Evolutionary conservation across 2,329 filamentous ascomycete species (phyloP).

Genomic region (Corynespora cassiicola): DNA sequence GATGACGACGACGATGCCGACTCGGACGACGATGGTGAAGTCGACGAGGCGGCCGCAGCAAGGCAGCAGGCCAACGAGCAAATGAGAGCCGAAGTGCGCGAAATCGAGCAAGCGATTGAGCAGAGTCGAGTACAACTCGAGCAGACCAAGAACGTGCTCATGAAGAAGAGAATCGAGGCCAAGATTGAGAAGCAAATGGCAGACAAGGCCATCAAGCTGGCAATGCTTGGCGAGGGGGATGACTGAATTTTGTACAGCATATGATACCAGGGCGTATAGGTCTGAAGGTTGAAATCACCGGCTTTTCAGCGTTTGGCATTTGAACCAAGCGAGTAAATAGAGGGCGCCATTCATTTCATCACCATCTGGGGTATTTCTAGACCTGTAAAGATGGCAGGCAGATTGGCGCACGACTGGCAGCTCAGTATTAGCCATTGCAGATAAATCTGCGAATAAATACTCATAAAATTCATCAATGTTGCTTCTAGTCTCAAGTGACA

Average conservation of each 20-base stretch:
- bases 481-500: no score
- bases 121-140: slow-evolving; percentile 51
- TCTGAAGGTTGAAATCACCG: no score
- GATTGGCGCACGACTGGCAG: no score
- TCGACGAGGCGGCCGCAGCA: slow-evolving; percentile 60
- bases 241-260: slow-evolving; percentile 15
- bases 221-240: slow-evolving; percentile 48
- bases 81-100: slow-evolving; percentile 60
- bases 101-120: slow-evolving; percentile 59
- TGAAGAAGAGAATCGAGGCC: slow-evolving; percentile 56
- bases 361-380: no score
- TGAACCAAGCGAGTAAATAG: no score
- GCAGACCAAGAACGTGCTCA: slow-evolving; percentile 54
- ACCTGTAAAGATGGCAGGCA: no score
- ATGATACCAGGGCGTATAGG: no score
- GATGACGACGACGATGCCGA: slow-evolving; percentile 53
- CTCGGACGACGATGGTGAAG: slow-evolving; percentile 49
- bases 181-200: slow-evolving; percentile 54
- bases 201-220: slow-evolving; percentile 61
- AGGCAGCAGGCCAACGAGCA: slow-evolving; percentile 55
- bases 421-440: no score
- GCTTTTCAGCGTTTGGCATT: no score
- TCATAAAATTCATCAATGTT: no score
- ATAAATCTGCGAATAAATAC: no score
- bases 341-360: no score